Evolutionary conservation across 352 stramenopile genomes (phyloP), one percentile per base, ranked within the genome.

Genomic region (Pythium brachiatum): DNA sequence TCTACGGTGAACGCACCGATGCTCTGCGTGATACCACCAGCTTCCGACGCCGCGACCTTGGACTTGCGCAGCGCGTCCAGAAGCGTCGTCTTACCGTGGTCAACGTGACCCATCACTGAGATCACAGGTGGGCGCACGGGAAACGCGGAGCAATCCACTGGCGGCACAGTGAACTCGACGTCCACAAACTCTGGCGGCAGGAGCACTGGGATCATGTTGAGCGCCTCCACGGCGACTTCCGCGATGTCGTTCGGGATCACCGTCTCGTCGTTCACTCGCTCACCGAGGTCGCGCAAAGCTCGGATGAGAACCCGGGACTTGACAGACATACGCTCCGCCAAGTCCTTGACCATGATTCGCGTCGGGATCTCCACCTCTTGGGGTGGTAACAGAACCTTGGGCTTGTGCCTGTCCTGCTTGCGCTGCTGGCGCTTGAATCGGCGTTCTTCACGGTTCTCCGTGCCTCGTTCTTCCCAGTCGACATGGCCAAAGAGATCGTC

Each of bases 101-200:
- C 98, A 32, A 99, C 98, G 72, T 99, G 98, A 9, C 98, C 98
- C 98, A 99, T 99, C 39, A 99, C 97, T 21, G 96, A 99, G 25
- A 99, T 92, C 31, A 99, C 94, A 16, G 98, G 96, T 36, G 84
- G 76, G 20, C 86, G 83, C 54, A 75, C 50, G 16, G 83, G 79
- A 36, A 93, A 92, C 34, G 58, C 70, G 2, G 81, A 90, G 57
- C 81, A 90, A 69, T 95, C 81, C 4, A 63, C 74, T 0, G 86
- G 86, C 2, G 70, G 78, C 8, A 63, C 48, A 16, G 83, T 93
- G 23, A 87, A 61, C 63, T 89, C 83, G n/a, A 89, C 46, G 54
- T 95, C 86, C 12, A 93, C 70, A 70, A 95, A 95, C 18, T 92
- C 86, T 2, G 86, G 82, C 23, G 84, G 84, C 36, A 95, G 63